phyloP scores from a whole-genome alignment of 2,329 filamentous ascomycete genomes.

The Aspergillus novoparasiticus region DNA sequence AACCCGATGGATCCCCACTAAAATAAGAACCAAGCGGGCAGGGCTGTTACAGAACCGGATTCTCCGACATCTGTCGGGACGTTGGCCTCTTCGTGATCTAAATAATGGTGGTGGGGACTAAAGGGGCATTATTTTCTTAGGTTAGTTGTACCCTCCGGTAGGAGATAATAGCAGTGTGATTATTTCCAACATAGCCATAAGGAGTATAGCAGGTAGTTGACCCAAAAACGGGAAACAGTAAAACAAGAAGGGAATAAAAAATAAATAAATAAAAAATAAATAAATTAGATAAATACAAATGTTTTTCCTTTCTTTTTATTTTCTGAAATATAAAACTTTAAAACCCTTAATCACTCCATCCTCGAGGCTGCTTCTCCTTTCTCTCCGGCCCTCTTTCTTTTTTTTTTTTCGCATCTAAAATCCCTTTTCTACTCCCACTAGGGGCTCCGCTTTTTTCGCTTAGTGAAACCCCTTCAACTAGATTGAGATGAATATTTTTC shows the following conservation, averaged over 20 bases:
- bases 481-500: neutral
- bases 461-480: neutral
- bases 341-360: neutral
- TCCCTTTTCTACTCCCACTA: neutral
- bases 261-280: neutral
- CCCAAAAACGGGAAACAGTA: neutral
- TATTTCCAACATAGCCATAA: neutral
- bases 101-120: neutral
- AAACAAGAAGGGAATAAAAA: neutral
- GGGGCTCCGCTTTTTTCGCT: neutral
- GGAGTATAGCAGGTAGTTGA: neutral
- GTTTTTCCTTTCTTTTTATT: too few species aligned
- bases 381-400: too few species aligned
- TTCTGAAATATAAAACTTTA: neutral
- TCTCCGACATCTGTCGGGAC: neutral
- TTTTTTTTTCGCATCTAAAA: neutral
- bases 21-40: neutral
- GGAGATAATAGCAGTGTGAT: neutral
- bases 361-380: too few species aligned
- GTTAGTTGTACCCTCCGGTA: neutral
- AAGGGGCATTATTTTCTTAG: neutral
- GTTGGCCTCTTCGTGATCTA: neutral
- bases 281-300: neutral
- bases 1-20: neutral
- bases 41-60: neutral